Conservation (phyloP, 2,329 filamentous ascomycete species). For the Fusarium odoratissimum region DNA sequence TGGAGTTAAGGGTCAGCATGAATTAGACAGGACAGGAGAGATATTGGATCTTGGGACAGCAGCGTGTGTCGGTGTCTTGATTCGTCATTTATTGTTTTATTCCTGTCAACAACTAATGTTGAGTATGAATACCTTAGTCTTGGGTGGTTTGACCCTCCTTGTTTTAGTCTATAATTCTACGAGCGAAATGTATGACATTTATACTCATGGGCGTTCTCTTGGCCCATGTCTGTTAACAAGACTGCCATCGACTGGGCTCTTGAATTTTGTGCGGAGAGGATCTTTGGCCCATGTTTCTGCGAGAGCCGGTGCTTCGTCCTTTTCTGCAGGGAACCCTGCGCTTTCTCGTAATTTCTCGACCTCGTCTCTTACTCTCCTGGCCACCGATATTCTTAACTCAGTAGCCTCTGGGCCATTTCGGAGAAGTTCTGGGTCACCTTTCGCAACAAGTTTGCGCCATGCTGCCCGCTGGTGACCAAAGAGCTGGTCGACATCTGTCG, state of each 20-base stretch:
- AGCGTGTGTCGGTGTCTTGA: conserved; percentile 16
- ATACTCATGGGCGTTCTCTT: conserved; percentile 16
- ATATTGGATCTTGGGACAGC: conserved; percentile 30
- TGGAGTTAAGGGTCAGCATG: conserved; percentile 42
- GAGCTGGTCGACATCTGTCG: conserved; percentile 75
- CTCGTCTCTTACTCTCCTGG: conserved; percentile 79
- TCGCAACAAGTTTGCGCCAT: conserved; percentile 75
- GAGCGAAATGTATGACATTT: conserved; percentile 30
- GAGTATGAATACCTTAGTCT: conserved; percentile 7
- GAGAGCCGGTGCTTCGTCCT: conserved; percentile 80
- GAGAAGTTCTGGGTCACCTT: conserved; percentile 60
- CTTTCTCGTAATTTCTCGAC: conserved; percentile 80
- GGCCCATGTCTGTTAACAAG: conserved; percentile 56
- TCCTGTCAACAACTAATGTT: conserved; percentile 27
- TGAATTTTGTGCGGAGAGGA: conserved; percentile 60
- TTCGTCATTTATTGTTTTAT: conserved; percentile 9
- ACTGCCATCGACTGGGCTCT: conserved; percentile 66
- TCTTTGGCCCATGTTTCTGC: conserved; percentile 82
- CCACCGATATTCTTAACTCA: conserved; percentile 78
- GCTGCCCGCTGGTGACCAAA: conserved; percentile 81
- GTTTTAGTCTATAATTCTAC: conserved; percentile 22
- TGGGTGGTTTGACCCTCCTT: conserved; percentile 8
- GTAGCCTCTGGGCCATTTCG: conserved; percentile 71
- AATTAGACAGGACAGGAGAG: conserved; percentile 38
- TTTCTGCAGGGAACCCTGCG: conserved; percentile 78